These are phyloP conservation scores for Hortaea werneckii DNA, from an alignment of 2,329 filamentous ascomycete species.

Conservation along the genomic window DNA sequence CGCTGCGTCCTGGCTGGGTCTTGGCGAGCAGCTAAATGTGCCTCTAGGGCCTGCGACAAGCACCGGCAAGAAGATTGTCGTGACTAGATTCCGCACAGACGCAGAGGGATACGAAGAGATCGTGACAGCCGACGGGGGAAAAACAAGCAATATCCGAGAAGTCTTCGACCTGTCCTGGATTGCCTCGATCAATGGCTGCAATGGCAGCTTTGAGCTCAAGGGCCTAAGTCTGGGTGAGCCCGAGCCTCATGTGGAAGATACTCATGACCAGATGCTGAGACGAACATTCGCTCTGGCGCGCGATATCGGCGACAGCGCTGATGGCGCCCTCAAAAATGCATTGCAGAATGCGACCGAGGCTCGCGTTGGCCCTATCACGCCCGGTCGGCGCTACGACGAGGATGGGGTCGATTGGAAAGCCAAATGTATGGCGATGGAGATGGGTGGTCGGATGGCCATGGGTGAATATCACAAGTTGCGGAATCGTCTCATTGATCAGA, in stretches of 20 bases:
- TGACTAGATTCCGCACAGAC: conserved; percentile 13
- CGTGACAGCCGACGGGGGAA: conserved; percentile 26
- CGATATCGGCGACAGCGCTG: conserved; percentile 5
- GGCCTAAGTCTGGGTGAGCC: conserved; percentile 21
- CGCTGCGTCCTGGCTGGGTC: conserved; percentile 34
- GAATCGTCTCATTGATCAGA: not conserved
- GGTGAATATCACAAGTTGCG: conserved; percentile 24
- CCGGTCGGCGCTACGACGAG: not conserved
- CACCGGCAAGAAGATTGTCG: conserved; percentile 28
- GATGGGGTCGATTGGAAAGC: conserved; percentile 23
- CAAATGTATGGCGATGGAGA: conserved; percentile 21
- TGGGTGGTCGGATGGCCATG: conserved; percentile 20
- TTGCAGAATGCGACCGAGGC: not conserved
- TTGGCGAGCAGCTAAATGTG: conserved; percentile 23
- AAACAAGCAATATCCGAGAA: conserved; percentile 29
- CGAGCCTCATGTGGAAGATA: conserved; percentile 1
- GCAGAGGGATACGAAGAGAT: conserved; percentile 25
- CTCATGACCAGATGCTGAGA: conserved; percentile 15
- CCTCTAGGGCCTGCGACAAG: conserved; percentile 27
- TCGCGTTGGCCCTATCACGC: not conserved
- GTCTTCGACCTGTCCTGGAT: conserved; percentile 37
- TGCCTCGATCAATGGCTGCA: conserved; percentile 31
- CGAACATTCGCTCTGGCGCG: conserved; percentile 9
- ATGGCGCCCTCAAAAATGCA: not conserved
- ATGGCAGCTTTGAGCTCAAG: conserved; percentile 34